These are phyloP conservation scores for Zostera marina DNA, from an alignment of 116 monocot species.

Conservation along the genomic window DNA sequence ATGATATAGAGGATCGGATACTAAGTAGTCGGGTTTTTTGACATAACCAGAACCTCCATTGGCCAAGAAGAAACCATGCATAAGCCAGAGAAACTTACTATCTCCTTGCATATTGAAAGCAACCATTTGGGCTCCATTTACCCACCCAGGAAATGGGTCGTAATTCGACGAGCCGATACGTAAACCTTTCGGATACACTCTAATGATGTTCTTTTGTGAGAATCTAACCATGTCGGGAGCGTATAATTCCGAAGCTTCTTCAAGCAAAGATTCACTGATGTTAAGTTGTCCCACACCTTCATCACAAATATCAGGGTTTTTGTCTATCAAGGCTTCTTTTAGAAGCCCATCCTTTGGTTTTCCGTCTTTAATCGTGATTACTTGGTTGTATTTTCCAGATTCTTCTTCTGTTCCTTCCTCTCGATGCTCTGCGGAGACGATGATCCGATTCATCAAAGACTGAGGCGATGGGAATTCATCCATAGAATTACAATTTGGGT, in stretches of 20 bases:
- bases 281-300: conserved; percentile 71
- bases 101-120: conserved; percentile 87
- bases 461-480: conserved; percentile 67
- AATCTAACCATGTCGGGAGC: conserved; percentile 55
- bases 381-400: conserved; percentile 23
- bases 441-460: conserved; percentile 34
- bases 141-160: conserved; percentile 58
- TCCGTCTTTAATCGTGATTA: conserved; percentile 70
- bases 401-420: conserved; percentile 35
- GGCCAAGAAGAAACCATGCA: conserved; percentile 78
- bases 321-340: conserved; percentile 38
- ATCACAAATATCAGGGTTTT: conserved; percentile 36
- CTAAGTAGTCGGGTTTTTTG: conserved; percentile 58
- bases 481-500: conserved; percentile 31
- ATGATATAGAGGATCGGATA: conserved; percentile 18
- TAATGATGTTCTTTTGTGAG: conserved; percentile 54
- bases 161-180: conserved; percentile 60
- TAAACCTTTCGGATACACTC: conserved; percentile 54
- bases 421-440: conserved; percentile 71
- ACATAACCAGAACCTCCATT: conserved; percentile 82
- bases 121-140: conserved; percentile 91
- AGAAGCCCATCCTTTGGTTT: conserved; percentile 53
- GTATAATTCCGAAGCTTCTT: conserved; percentile 29
- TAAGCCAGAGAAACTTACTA: conserved; percentile 72
- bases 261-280: conserved; percentile 64